Evolutionary conservation across 495 filamentous ascomycete genomes (phyloP), one percentile per base, ranked within the genome.

Genomic region (Acidiella bohemica): DNA sequence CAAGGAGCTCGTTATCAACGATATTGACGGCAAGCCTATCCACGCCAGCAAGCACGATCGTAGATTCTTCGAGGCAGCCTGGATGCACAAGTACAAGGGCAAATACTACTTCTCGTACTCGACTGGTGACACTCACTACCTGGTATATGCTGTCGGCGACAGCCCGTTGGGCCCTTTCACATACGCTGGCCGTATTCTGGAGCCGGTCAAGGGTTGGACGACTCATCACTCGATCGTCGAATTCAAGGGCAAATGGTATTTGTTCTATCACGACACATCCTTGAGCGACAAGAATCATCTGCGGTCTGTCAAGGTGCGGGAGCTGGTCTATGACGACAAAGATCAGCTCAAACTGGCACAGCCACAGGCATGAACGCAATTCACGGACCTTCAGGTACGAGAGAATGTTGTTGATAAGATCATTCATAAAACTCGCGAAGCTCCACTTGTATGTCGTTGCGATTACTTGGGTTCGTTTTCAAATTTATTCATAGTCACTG

Each of bases 221-320:
- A 84, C 80, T 40, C 78, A 83, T 62, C 79, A 82, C 59, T 78
- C 72, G n/a, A 76, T 84, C 50, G 75, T 72, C 20, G 77, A 83
- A 65, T 80, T 75, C 50, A 48, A 70, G 59, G 76, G 67, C 4
- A 65, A 66, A 38, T 82, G 78, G 80, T 82, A 67, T 56, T 48
- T 84, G 39, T 83, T 83, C 52, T 73, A 82, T 58, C 79, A 83
- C 53, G 80, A 84, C 61, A 72, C 73, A 49, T 67, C 71, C 53
- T 52, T 81, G 18, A 74, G 70, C 6, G 77, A 76, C 2, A 68
- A 76, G 28, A 70, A 74, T 51, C 78, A 83, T 60, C 49, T 83
- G 56, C 58, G 80, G 49, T 69, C 64, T 44, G 76, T 80, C 12
- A 83, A 83, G 66, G 68, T 79, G 30, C 68, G 68, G 59, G 78